A percentile compares a stretch with the other conserved stretches of the same genome.
Conservation (phyloP, 768 basidiomycete genomes). For the Russula emetica region DNA sequence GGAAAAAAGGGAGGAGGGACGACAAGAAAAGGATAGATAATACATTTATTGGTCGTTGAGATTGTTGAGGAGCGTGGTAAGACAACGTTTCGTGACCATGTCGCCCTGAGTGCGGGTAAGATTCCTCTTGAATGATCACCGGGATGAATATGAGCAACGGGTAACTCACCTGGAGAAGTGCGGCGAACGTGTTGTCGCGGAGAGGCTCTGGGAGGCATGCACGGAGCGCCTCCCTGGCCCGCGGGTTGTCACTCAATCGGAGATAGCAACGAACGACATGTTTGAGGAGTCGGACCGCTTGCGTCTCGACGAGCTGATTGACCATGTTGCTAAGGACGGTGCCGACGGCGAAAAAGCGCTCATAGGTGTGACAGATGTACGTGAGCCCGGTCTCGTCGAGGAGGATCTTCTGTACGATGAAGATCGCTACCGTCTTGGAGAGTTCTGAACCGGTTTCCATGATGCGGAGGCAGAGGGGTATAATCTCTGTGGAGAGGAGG, state of each 20-base stretch:
- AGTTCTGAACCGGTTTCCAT: constrained; percentile 99
- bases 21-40: constrained; percentile 13
- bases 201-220: constrained; percentile 95
- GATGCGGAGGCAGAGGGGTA: constrained; percentile 96
- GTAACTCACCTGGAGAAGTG: constrained; percentile 73
- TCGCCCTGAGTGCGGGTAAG: constrained; percentile 60
- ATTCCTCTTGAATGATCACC: not conserved
- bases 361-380: constrained; percentile 99
- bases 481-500: constrained; percentile 97
- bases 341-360: constrained; percentile 97
- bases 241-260: constrained; percentile 89
- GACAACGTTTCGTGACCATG: constrained; percentile 94
- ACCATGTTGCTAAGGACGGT: constrained; percentile 99
- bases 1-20: not conserved
- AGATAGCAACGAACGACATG: constrained; percentile 98
- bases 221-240: constrained; percentile 91
- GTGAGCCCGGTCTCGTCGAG: constrained; percentile 96
- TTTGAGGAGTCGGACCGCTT: constrained; percentile 92
- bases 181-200: constrained; percentile 87
- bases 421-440: constrained; percentile 98
- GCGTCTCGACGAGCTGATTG: constrained; percentile 93
- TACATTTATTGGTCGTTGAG: constrained; percentile 50
- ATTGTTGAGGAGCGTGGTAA: constrained; percentile 86
- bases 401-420: constrained; percentile 97
- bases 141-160: not conserved